These are phyloP conservation scores for Vaccinium vitisidaea DNA, from an alignment of 148 eudicot genomes.

Conservation along the genomic window DNA sequence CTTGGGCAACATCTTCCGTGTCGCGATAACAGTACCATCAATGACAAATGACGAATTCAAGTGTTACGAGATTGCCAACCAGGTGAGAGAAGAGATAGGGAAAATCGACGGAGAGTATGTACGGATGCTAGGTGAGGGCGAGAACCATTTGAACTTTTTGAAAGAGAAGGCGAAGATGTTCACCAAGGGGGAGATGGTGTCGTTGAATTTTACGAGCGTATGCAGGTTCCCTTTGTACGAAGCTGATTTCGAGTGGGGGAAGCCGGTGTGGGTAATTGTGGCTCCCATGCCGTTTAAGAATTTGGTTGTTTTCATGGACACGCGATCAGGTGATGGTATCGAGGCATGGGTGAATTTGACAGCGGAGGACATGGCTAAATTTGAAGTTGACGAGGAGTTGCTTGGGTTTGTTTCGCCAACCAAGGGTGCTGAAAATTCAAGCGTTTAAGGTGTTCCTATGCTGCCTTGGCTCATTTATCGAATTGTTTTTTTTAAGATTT, in stretches of 20 bases:
- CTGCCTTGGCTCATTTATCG: no score
- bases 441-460: no score
- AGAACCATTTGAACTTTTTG: conserved; percentile 6
- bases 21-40: conserved; percentile 3
- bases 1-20: conserved; percentile 24
- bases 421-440: no score
- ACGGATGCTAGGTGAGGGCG: conserved; percentile 4
- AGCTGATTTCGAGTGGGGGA: conserved; percentile 40
- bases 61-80: not conserved
- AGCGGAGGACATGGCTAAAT: conserved; percentile 5
- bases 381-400: conserved; percentile 13
- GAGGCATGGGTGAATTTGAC: conserved; percentile 11
- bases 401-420: not conserved
- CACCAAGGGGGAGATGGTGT: conserved; percentile 12
- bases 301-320: conserved; percentile 12
- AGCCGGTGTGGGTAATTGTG: conserved; percentile 15
- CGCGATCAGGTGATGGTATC: not conserved
- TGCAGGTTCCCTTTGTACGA: conserved; percentile 20
- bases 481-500: no score
- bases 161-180: not conserved
- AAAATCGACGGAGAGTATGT: not conserved
- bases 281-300: not conserved
- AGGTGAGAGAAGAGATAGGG: not conserved
- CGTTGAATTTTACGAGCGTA: conserved; percentile 22
- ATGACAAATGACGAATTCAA: not conserved